phyloP scores from a whole-genome alignment of 345 rosid genomes.

The Eucalyptus decipiens region DNA sequence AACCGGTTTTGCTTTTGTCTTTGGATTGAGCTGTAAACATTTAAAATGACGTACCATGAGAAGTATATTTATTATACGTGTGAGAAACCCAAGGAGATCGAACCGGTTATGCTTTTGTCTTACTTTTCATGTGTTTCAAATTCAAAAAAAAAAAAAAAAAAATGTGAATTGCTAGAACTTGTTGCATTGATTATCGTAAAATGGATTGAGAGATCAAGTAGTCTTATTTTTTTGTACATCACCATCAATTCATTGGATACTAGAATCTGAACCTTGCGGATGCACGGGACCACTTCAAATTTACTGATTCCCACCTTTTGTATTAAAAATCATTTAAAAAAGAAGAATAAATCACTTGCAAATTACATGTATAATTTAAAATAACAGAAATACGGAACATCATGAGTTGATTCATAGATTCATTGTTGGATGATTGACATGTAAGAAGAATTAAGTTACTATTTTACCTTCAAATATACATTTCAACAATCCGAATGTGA shows the following conservation, averaged over 20 bases:
- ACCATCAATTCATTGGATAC: fast-evolving
- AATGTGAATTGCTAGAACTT: neutral
- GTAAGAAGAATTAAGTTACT: too few species aligned
- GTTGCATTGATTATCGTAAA: neutral
- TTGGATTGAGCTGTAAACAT: neutral
- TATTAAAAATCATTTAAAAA: neutral
- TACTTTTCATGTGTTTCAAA: neutral
- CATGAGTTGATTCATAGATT: neutral
- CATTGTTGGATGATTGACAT: too few species aligned
- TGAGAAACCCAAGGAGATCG: neutral
- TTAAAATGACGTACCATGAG: neutral
- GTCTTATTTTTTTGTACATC: neutral
- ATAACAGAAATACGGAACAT: neutral
- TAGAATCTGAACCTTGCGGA: neutral
- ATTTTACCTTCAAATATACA: too few species aligned
- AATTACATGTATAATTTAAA: neutral
- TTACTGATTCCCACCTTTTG: neutral
- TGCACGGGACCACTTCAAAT: neutral
- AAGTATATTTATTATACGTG: neutral
- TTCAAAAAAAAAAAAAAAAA: neutral
- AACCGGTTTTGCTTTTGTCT: neutral
- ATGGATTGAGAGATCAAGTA: neutral
- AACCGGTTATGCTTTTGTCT: neutral
- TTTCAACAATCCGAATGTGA: too few species aligned
- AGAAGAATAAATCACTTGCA: neutral